Percentiles rank a stretch among this genome's conserved stretches.
These are phyloP conservation scores for Calonectria pseudoreteaudii DNA, from an alignment of 2,329 filamentous ascomycete species.

Conservation along the genomic window DNA sequence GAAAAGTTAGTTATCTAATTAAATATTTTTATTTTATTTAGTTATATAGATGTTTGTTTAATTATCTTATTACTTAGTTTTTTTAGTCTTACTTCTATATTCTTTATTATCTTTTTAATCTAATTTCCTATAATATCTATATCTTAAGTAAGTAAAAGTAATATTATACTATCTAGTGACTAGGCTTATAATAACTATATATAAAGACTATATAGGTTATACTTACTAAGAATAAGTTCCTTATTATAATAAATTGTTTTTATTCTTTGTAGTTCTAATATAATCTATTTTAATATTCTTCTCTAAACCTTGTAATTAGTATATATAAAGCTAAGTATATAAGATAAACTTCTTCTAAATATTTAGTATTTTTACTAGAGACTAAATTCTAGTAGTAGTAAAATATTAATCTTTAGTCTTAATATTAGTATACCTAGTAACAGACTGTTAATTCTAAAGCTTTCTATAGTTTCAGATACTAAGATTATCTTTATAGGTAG, in stretches of 20 bases:
- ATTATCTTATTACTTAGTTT: too few species aligned
- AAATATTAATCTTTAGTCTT: background rate
- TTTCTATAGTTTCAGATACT: background rate
- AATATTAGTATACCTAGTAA: background rate
- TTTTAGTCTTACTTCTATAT: too few species aligned
- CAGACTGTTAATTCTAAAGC: background rate
- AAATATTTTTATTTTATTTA: too few species aligned
- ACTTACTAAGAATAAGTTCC: background rate
- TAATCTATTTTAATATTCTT: background rate
- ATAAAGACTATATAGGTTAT: background rate
- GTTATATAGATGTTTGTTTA: too few species aligned
- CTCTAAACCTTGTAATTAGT: constrained; percentile 22
- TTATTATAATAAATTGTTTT: background rate
- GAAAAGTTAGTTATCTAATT: too few species aligned
- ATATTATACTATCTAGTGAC: background rate
- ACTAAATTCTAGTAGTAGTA: too few species aligned
- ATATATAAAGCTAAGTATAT: background rate
- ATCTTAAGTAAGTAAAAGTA: background rate
- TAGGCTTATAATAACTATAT: background rate
- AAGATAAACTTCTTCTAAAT: background rate
- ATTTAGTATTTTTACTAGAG: constrained; percentile 4
- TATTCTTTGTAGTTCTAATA: background rate
- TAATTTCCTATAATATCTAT: too few species aligned
- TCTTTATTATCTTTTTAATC: too few species aligned
- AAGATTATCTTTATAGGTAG: background rate